Percentiles rank a stretch among this genome's conserved stretches.
phyloP scores from a whole-genome alignment of 2,329 filamentous ascomycete genomes.

The Clonostachys solani region DNA sequence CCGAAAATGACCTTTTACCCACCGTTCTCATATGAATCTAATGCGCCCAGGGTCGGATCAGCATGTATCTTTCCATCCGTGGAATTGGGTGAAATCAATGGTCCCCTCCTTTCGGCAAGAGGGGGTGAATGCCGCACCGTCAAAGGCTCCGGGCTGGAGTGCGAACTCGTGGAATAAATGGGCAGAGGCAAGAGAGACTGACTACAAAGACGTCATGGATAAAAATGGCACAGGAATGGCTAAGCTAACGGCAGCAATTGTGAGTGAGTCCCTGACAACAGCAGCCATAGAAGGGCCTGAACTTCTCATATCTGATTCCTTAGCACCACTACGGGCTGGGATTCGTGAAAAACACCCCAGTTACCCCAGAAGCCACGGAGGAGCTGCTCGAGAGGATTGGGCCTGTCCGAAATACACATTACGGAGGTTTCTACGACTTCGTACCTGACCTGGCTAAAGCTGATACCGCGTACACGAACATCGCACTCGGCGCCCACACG shows the following conservation, averaged over 20 bases:
- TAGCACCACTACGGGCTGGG: slow-evolving; percentile 70
- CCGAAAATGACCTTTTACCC: too few species aligned
- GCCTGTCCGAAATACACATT: slow-evolving; percentile 87
- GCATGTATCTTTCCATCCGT: not conserved
- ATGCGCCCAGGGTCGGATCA: not conserved
- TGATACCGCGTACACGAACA: slow-evolving; percentile 87
- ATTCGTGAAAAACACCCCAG: slow-evolving; percentile 68
- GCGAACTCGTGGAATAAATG: too few species aligned
- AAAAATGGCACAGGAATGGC: not conserved
- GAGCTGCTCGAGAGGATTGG: slow-evolving; percentile 75
- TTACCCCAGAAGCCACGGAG: slow-evolving; percentile 65
- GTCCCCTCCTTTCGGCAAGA: too few species aligned
- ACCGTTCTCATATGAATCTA: slow-evolving; percentile 23
- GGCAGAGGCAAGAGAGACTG: too few species aligned
- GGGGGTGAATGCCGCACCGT: too few species aligned
- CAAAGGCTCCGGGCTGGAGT: too few species aligned
- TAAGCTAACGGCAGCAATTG: not conserved
- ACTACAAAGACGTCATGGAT: too few species aligned
- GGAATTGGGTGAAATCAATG: not conserved
- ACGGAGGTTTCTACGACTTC: slow-evolving; percentile 79
- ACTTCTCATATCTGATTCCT: slow-evolving; percentile 1
- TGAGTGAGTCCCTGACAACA: not conserved
- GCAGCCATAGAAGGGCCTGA: too few species aligned
- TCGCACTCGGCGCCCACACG: slow-evolving; percentile 80
- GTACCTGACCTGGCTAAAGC: slow-evolving; percentile 82